These are phyloP conservation scores for Cutaneotrichosporon cavernicola DNA, from an alignment of 1,284 basidiomycete genomes.

Conservation along the genomic window DNA sequence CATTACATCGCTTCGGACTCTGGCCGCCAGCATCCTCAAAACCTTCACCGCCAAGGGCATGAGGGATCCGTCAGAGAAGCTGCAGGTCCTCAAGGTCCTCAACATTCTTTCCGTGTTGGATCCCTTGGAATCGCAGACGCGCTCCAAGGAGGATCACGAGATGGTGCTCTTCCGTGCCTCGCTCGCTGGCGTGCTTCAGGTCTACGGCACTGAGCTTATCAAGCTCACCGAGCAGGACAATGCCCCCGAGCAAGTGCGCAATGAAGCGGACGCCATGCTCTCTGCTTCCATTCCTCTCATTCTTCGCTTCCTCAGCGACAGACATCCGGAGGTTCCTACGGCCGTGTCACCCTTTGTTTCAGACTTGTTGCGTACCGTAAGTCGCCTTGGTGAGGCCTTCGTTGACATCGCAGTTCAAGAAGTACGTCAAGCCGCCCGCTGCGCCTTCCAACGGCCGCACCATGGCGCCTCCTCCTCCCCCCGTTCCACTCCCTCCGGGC, in stretches of 20 bases:
- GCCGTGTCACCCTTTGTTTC: slow-evolving; percentile 80
- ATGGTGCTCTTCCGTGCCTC: slow-evolving; percentile 86
- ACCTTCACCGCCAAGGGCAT: slow-evolving; percentile 89
- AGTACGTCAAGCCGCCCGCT: slow-evolving; percentile 26
- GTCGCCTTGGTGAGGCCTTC: slow-evolving; percentile 42
- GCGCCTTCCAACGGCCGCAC: slow-evolving; percentile 24
- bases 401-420: slow-evolving; percentile 30
- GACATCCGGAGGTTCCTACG: slow-evolving; percentile 79
- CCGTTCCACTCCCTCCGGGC: slow-evolving; percentile 58
- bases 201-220: slow-evolving; percentile 76
- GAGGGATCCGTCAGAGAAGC: slow-evolving; percentile 85
- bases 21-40: slow-evolving; percentile 74
- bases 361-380: slow-evolving; percentile 68
- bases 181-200: slow-evolving; percentile 80
- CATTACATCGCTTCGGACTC: slow-evolving; percentile 71
- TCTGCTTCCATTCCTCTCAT: slow-evolving; percentile 74
- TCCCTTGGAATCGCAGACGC: slow-evolving; percentile 73
- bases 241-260: slow-evolving; percentile 65
- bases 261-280: slow-evolving; percentile 68
- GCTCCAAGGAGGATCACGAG: slow-evolving; percentile 67
- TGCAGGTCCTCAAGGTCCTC: slow-evolving; percentile 85
- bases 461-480: slow-evolving; percentile 30
- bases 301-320: slow-evolving; percentile 84
- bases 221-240: slow-evolving; percentile 63
- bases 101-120: slow-evolving; percentile 77